Percentiles rank a stretch among this genome's conserved stretches.
phyloP scores from a whole-genome alignment of 2,329 filamentous ascomycete species.

The Salinomyces thailandicus region DNA sequence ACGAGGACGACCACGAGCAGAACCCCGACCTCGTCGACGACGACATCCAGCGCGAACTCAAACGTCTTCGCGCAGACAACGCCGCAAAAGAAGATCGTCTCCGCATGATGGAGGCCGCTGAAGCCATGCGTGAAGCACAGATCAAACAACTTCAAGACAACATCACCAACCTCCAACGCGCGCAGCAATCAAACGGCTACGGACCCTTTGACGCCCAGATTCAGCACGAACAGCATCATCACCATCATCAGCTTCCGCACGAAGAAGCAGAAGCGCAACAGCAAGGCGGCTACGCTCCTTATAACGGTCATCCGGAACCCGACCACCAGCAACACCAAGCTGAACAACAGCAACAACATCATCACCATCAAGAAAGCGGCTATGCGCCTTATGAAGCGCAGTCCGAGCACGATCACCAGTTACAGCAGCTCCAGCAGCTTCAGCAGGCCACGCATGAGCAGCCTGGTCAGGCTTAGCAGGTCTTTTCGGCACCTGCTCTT shows the following conservation, averaged over 20 bases:
- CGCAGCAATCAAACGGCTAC: not conserved
- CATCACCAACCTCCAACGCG: not conserved
- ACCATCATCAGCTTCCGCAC: not conserved
- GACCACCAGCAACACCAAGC: not conserved
- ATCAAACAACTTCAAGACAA: conserved; percentile 1
- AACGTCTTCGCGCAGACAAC: conserved; percentile 31
- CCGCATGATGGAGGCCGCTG: conserved; percentile 11
- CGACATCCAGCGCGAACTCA: conserved; percentile 30
- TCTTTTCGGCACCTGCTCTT: no score
- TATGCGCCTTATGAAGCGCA: not conserved
- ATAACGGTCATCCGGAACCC: not conserved
- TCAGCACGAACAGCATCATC: not conserved
- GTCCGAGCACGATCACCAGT: not conserved
- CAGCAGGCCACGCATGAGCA: not conserved
- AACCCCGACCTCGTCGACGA: conserved; percentile 14
- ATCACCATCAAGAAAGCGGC: not conserved
- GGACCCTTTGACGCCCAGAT: not conserved
- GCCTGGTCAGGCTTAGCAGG: not conserved
- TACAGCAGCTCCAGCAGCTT: not conserved
- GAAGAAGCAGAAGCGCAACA: not conserved
- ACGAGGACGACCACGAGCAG: conserved; percentile 5
- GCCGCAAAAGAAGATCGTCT: conserved; percentile 31
- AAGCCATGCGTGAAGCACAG: conserved; percentile 2
- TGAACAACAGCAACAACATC: not conserved
- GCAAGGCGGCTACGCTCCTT: not conserved